These are phyloP conservation scores for Floccularia luteovirens DNA, from an alignment of 768 basidiomycete genomes.

Conservation along the genomic window DNA sequence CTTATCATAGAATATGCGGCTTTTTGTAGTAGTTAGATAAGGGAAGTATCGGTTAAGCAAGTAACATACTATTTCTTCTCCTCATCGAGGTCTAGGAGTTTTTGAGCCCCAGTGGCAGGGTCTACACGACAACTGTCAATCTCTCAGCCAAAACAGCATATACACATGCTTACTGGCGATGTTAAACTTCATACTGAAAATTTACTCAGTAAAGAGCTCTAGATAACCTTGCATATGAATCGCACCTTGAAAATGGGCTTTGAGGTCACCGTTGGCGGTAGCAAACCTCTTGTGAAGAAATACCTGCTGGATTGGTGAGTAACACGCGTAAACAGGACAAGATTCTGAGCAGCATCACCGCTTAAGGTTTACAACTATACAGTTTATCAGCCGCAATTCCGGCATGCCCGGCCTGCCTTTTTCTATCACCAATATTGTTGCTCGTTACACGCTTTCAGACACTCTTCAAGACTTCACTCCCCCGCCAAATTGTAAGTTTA, in stretches of 20 bases:
- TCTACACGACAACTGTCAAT: slow-evolving; percentile 35
- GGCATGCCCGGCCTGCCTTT: slow-evolving; percentile 18
- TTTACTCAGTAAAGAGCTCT: slow-evolving; percentile 10
- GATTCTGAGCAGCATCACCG: slow-evolving; percentile 10
- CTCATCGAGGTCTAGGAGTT: slow-evolving; percentile 90
- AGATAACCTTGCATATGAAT: slow-evolving; percentile 6
- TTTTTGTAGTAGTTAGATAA: slow-evolving; percentile 18
- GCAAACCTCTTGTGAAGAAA: slow-evolving; percentile 34
- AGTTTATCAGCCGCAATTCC: slow-evolving; percentile 42
- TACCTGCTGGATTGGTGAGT: slow-evolving; percentile 18
- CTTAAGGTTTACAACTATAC: slow-evolving; percentile 58
- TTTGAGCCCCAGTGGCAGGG: slow-evolving; percentile 97
- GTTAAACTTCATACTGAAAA: slow-evolving; percentile 87
- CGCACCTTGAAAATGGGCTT: slow-evolving; percentile 23
- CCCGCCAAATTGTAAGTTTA: slow-evolving; percentile 15
- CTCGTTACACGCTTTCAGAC: slow-evolving; percentile 28
- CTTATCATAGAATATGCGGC: slow-evolving; percentile 96
- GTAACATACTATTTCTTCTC: slow-evolving; percentile 71
- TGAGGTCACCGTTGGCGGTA: slow-evolving; percentile 36
- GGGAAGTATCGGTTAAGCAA: not conserved
- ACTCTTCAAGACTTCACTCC: slow-evolving; percentile 35
- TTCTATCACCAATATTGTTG: slow-evolving; percentile 2
- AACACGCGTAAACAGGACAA: slow-evolving; percentile 27
- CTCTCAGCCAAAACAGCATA: slow-evolving; percentile 1
- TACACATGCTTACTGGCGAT: slow-evolving; percentile 72